phyloP scores from a whole-genome alignment of 495 filamentous ascomycete species.

The Mytilinidion resinicola region DNA sequence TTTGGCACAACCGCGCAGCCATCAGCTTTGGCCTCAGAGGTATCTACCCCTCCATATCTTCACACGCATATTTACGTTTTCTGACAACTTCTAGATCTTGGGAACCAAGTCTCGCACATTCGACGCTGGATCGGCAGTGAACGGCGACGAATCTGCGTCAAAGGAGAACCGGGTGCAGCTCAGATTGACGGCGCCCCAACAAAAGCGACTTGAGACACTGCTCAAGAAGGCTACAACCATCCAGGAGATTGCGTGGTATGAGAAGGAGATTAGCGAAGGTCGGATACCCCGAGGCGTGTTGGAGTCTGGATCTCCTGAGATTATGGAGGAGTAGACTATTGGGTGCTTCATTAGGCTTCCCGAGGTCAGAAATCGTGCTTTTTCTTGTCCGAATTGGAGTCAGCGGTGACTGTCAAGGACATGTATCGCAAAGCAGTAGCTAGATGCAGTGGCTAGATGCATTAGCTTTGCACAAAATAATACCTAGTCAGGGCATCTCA shows the following conservation, averaged over 20 bases:
- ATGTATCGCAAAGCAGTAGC: too few relatives aligned
- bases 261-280: constrained; percentile 77
- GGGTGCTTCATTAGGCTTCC: neutral
- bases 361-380: neutral
- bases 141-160: constrained; percentile 33
- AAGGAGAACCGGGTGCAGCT: constrained; percentile 40
- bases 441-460: too few relatives aligned
- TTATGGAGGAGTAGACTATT: constrained; percentile 10
- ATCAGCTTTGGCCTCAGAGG: constrained; percentile 71
- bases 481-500: too few relatives aligned
- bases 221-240: constrained; percentile 80
- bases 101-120: constrained; percentile 79
- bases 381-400: too few relatives aligned
- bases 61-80: neutral
- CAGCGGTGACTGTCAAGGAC: too few relatives aligned
- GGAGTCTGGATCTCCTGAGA: neutral
- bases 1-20: constrained; percentile 75
- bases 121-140: constrained; percentile 51
- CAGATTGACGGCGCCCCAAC: constrained; percentile 63
- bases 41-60: constrained; percentile 16
- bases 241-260: constrained; percentile 55
- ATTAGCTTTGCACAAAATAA: too few relatives aligned
- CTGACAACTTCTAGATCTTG: constrained; percentile 55
- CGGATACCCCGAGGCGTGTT: constrained; percentile 51
- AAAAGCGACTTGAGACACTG: constrained; percentile 61